phyloP scores from a whole-genome alignment of 2,329 filamentous ascomycete genomes.

The Phialocephala sp. region DNA sequence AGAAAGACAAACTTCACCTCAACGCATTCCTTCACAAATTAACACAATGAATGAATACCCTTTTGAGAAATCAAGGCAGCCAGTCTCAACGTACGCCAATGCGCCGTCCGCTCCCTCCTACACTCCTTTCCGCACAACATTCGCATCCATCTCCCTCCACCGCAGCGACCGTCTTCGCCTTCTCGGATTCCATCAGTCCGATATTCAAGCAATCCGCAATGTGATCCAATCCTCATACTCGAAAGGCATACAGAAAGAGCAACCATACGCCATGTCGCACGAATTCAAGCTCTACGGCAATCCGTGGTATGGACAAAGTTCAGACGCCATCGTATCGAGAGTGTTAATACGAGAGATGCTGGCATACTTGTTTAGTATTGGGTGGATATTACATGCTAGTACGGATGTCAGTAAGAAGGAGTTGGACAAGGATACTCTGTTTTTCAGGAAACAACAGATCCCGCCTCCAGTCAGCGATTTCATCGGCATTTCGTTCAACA shows the following conservation, averaged over 20 bases:
- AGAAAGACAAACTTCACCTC: background rate
- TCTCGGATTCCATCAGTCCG: constrained; percentile 43
- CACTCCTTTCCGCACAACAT: constrained; percentile 36
- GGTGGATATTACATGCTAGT: constrained; percentile 47
- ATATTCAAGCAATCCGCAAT: constrained; percentile 40
- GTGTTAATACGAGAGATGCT: constrained; percentile 44
- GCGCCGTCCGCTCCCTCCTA: constrained; percentile 23
- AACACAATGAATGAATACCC: background rate
- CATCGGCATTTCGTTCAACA: constrained; percentile 46
- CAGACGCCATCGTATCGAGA: constrained; percentile 41
- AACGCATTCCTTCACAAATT: background rate
- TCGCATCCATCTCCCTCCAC: constrained; percentile 44
- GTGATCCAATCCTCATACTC: constrained; percentile 39
- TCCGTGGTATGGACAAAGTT: constrained; percentile 43
- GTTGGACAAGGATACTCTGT: constrained; percentile 45
- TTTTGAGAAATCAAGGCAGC: background rate
- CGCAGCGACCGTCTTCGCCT: constrained; percentile 44
- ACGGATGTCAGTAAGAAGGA: constrained; percentile 45
- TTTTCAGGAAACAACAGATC: constrained; percentile 46
- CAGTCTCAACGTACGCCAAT: background rate
- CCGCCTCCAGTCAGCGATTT: constrained; percentile 46
- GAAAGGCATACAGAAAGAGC: constrained; percentile 42
- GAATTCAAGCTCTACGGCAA: constrained; percentile 47
- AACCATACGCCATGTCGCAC: constrained; percentile 42
- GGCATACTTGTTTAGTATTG: constrained; percentile 42